Evolutionary conservation across 768 basidiomycete genomes (phyloP), one percentile per base, ranked within the genome.

Genomic region (Chalciporus pseudorubinellus): DNA sequence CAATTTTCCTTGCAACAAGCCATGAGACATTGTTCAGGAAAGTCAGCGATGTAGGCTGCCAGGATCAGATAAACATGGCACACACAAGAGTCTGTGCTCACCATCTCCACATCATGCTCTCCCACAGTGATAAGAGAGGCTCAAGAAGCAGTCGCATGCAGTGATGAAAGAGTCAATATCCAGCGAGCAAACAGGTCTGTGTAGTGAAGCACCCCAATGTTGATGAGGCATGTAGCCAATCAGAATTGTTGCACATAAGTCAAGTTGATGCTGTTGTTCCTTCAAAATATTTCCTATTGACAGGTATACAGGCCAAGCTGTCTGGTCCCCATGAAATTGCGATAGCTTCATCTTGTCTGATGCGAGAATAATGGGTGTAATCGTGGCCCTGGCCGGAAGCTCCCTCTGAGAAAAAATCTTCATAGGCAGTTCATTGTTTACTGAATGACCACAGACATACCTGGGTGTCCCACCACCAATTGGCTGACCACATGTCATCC

Each of bases 301-400:
- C 1, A 68, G 33, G 38, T 68, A 68, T 13, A 68, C 60, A 11
- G 64, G 61, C 43, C 54, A 63, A 21, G 59, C 66, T 6, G 49
- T 18, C 47, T 60, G 60, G 26, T 75, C 71, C 2, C 70, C 57
- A 7, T 63, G 55, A 49, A 78, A 75, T 1, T 60, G 51, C 0
- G 74, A 74, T 0, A 78, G 59, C 46, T 70, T 64, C 0, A 75
- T 79, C 44, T 78, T 79, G 59, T 81, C 76, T 0, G 75, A 66
- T 0, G 77, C 39, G 0, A 53, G 29, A 36, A 64, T 61, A 5
- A 60, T 21, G 1, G 63, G 62, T 1, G 54, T 31, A 8, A 64
- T 24, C 2, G 51, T 56, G 2, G 56, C 55, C 20, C 61, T 56
- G 19, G 19, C 21, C 0, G 59, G 59, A 6, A 55, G 4, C 9